Percentiles rank a stretch among this genome's conserved stretches.
Conservation (phyloP, 176 grass and related monocot genomes). For the Zea mays region DNA sequence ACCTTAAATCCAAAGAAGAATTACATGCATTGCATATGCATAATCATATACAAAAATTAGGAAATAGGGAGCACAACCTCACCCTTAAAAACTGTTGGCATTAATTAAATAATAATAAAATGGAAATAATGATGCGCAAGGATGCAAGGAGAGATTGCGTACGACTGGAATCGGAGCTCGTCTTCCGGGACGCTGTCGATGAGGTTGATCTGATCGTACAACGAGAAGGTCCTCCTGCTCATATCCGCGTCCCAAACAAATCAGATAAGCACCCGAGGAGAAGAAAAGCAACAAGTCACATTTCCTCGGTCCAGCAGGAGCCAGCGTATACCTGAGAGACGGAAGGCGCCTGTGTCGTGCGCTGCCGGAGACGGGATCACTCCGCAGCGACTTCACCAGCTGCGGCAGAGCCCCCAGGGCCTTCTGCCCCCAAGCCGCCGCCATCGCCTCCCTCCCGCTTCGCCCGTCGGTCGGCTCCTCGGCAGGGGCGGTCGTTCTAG, state of each 20-base stretch:
- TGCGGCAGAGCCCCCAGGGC: conserved; percentile 63
- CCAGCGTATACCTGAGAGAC: conserved; percentile 64
- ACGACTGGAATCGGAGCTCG: conserved; percentile 88
- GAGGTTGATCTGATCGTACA: conserved; percentile 99
- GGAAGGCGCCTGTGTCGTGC: conserved; percentile 54
- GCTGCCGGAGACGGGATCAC: conserved; percentile 38
- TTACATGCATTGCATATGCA: conserved; percentile 2
- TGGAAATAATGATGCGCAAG: neutral
- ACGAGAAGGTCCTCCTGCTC: conserved; percentile 80
- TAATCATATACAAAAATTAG: no score
- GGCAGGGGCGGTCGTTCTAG: conserved; percentile 22
- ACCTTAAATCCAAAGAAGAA: neutral
- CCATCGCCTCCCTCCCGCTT: conserved; percentile 33
- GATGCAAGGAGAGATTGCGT: conserved; percentile 42
- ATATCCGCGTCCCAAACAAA: neutral
- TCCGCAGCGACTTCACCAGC: conserved; percentile 71
- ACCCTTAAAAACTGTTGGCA: neutral
- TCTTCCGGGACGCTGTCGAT: conserved; percentile 85
- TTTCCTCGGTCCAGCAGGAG: neutral
- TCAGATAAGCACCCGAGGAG: conserved; percentile 4
- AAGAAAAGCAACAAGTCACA: neutral
- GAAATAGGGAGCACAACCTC: neutral
- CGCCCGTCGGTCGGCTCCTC: conserved; percentile 25
- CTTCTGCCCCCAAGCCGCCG: conserved; percentile 60
- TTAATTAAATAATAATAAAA: neutral